Evolutionary conservation across 2,329 filamentous ascomycete species (phyloP).

Genomic region (Exophiala sideris): DNA sequence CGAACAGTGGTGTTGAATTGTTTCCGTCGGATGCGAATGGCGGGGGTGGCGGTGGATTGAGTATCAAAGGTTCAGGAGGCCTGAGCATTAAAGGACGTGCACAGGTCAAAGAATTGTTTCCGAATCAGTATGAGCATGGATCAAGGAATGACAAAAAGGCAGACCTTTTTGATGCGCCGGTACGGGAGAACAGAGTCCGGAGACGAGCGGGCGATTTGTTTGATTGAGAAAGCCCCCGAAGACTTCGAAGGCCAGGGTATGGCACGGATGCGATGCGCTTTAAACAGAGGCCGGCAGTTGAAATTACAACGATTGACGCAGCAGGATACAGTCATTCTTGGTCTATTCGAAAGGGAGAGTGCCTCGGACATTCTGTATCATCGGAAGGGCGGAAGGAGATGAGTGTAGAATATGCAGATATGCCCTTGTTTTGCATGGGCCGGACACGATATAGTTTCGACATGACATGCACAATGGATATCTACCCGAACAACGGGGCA

Average conservation of each 20-base stretch:
- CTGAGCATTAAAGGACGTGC: constrained; percentile 70
- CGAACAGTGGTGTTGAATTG: constrained; percentile 37
- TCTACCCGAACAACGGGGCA: no score
- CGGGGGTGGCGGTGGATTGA: constrained; percentile 44
- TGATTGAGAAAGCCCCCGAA: constrained; percentile 42
- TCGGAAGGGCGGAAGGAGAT: no score
- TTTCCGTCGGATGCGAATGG: constrained; percentile 29
- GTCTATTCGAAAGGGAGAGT: no score
- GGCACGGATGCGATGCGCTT: neutral
- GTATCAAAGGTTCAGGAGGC: constrained; percentile 51
- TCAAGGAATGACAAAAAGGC: constrained; percentile 56
- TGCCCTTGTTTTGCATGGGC: no score
- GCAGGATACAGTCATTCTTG: no score
- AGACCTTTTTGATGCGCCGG: constrained; percentile 63
- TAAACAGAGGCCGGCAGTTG: no score
- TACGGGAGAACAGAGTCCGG: constrained; percentile 49
- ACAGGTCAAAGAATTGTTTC: constrained; percentile 65
- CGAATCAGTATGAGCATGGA: constrained; percentile 49
- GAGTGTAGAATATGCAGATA: no score
- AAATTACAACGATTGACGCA: no score
- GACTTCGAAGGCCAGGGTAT: neutral
- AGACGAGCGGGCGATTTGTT: constrained; percentile 73
- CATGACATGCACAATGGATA: no score
- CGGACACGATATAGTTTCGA: no score
- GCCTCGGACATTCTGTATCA: no score